Percentiles rank a stretch among this genome's conserved stretches.
phyloP scores from a whole-genome alignment of 305 asterid genomes.

The Rubia balearica region DNA sequence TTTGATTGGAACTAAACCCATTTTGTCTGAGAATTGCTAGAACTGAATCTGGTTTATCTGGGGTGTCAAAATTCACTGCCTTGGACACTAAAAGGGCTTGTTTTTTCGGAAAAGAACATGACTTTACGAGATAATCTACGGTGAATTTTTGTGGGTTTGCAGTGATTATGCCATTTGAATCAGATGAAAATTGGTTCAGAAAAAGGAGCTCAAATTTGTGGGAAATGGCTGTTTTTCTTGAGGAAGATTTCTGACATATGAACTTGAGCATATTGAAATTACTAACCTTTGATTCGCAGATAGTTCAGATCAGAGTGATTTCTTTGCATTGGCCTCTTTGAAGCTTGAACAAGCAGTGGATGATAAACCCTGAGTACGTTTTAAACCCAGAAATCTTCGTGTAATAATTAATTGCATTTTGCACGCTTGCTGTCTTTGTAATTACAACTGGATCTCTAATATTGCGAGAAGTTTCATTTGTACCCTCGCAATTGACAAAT shows the following conservation, averaged over 20 bases:
- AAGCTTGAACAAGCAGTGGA: not conserved
- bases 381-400: slow-evolving; percentile 4
- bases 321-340: not conserved
- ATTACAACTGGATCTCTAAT: not conserved
- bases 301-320: not conserved
- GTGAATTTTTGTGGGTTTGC: not conserved
- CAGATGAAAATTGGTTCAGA: slow-evolving; percentile 4
- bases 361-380: slow-evolving; percentile 5
- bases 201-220: not conserved
- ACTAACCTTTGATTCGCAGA: not conserved
- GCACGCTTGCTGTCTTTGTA: not conserved
- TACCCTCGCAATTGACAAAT: not conserved
- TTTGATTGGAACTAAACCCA: slow-evolving; percentile 12
- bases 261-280: slow-evolving; percentile 1
- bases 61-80: slow-evolving; percentile 13
- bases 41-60: slow-evolving; percentile 21
- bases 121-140: slow-evolving; percentile 13
- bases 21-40: slow-evolving; percentile 7
- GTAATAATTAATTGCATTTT: not conserved
- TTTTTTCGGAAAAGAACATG: slow-evolving; percentile 22
- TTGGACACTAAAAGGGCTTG: slow-evolving; percentile 16
- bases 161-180: not conserved
- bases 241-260: not conserved
- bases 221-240: not conserved
- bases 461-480: not conserved